Evolutionary conservation across 768 basidiomycete species (phyloP).

Genomic region (Boletus rubropictus): DNA sequence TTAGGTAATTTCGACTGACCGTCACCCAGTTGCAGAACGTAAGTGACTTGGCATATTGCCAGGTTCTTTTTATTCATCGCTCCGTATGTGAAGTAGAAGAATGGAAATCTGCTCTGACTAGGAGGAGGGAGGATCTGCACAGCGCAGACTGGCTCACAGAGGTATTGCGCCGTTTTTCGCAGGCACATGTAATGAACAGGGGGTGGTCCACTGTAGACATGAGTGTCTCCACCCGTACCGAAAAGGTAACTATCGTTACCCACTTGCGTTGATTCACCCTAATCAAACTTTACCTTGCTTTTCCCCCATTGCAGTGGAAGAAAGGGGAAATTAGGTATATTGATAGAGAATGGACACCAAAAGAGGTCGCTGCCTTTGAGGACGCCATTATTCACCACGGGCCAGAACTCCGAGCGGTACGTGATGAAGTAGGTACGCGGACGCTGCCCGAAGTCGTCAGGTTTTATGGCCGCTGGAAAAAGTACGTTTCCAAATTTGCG

Average conservation of each 20-base stretch:
- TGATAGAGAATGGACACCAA: slow-evolving; percentile 65
- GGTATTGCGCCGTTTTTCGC: slow-evolving; percentile 64
- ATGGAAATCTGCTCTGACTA: slow-evolving; percentile 52
- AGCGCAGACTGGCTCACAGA: slow-evolving; percentile 84
- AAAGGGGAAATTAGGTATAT: slow-evolving; percentile 56
- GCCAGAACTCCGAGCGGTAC: slow-evolving; percentile 72
- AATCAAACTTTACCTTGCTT: slow-evolving; percentile 7
- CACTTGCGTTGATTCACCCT: slow-evolving; percentile 8
- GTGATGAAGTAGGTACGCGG: slow-evolving; percentile 67
- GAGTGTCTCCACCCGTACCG: slow-evolving; percentile 47
- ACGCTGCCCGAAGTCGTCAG: slow-evolving; percentile 74
- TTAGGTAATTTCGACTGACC: slow-evolving; percentile 21
- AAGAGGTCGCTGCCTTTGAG: slow-evolving; percentile 71
- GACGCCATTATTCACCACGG: slow-evolving; percentile 67
- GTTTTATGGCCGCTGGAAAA: slow-evolving; percentile 85
- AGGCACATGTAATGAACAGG: slow-evolving; percentile 52
- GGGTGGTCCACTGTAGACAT: slow-evolving; percentile 61
- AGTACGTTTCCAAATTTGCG: slow-evolving; percentile 36
- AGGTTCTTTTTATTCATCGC: slow-evolving; percentile 1
- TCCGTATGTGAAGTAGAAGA: slow-evolving; percentile 50
- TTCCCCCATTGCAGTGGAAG: slow-evolving; percentile 55
- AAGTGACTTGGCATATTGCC: slow-evolving; percentile 19
- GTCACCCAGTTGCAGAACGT: slow-evolving; percentile 52
- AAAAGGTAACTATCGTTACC: slow-evolving; percentile 51
- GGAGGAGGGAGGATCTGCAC: slow-evolving; percentile 44